Percentiles rank a stretch among this genome's conserved stretches.
Evolutionary conservation across 2,329 filamentous ascomycete genomes (phyloP).

Genomic region (Pyricularia grisea): DNA sequence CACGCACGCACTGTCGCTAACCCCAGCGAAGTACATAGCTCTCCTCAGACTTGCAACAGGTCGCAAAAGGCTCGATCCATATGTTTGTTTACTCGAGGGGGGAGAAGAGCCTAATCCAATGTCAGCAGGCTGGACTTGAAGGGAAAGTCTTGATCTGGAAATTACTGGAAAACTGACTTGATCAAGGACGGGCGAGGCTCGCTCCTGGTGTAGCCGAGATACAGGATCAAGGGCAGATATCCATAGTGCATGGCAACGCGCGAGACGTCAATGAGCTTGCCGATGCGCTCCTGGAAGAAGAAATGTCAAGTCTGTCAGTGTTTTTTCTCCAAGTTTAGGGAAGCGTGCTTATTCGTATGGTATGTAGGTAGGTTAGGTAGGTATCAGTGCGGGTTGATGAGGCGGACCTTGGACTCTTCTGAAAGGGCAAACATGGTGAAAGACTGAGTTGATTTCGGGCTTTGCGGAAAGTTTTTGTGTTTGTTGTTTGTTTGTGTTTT

Average conservation of each 20-base stretch:
- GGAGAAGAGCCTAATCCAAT: constrained; percentile 45
- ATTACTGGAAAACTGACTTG: constrained; percentile 30
- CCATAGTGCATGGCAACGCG: constrained; percentile 95
- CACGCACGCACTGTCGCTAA: background rate
- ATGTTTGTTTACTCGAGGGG: constrained; percentile 44
- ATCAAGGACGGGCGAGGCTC: constrained; percentile 73
- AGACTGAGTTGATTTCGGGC: constrained; percentile 1
- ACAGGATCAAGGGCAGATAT: constrained; percentile 93
- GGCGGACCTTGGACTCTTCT: constrained; percentile 86
- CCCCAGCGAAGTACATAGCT: background rate
- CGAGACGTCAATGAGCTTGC: constrained; percentile 90
- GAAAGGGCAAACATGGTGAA: constrained; percentile 62
- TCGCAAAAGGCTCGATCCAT: background rate
- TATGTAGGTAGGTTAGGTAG: background rate
- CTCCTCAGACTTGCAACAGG: background rate
- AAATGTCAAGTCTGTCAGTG: background rate
- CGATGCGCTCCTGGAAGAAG: constrained; percentile 75
- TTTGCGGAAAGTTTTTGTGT: background rate
- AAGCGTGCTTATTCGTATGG: background rate
- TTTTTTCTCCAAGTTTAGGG: background rate
- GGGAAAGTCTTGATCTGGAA: background rate
- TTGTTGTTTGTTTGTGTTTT: background rate
- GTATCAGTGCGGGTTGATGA: background rate
- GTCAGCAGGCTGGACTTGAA: constrained; percentile 5
- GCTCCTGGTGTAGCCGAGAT: constrained; percentile 93